A percentile compares a stretch with the other conserved stretches of the same genome.
phyloP scores from a whole-genome alignment of 2,329 filamentous ascomycete genomes.

The Phaeophleospora eucalypticola region DNA sequence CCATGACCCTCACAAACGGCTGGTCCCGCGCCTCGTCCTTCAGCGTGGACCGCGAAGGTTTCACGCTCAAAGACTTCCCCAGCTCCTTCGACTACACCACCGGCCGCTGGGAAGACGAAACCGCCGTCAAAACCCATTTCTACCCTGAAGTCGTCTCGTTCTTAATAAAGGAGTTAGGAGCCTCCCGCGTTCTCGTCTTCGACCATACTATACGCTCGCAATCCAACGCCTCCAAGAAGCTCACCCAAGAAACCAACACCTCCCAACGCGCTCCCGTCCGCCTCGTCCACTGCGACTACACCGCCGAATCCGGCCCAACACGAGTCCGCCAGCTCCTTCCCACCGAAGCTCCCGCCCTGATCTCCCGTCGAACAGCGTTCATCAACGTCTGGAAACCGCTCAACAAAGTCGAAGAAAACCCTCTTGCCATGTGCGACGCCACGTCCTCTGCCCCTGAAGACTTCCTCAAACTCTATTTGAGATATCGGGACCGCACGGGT shows the following conservation, averaged over 20 bases:
- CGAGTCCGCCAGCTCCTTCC: conserved; percentile 45
- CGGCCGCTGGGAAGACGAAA: conserved; percentile 40
- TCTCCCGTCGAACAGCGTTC: conserved; percentile 46
- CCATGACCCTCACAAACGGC: conserved; percentile 40
- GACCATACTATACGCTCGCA: conserved; percentile 48
- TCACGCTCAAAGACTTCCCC: conserved; percentile 41
- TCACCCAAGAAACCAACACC: conserved; percentile 35
- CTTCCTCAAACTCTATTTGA: conserved; percentile 41
- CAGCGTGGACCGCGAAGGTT: conserved; percentile 45
- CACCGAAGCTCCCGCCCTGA: conserved; percentile 40
- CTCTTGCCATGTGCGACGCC: conserved; percentile 41
- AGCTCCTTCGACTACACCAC: conserved; percentile 4
- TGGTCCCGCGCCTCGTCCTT: conserved; percentile 43
- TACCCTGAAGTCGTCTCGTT: conserved; percentile 48
- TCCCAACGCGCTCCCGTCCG: conserved; percentile 44
- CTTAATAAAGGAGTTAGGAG: conserved; percentile 43
- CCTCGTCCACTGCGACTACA: conserved; percentile 52
- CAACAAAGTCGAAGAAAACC: conserved; percentile 38
- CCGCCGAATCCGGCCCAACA: conserved; percentile 40
- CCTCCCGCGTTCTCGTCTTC: conserved; percentile 45
- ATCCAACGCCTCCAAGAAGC: conserved; percentile 30
- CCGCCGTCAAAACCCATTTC: conserved; percentile 39
- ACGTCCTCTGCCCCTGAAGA: conserved; percentile 34
- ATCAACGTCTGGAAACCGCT: conserved; percentile 53
- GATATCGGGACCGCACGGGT: conserved; percentile 38